Evolutionary conservation across 1,284 basidiomycete genomes (phyloP).

Genomic region (Austropuccinia psidii): DNA sequence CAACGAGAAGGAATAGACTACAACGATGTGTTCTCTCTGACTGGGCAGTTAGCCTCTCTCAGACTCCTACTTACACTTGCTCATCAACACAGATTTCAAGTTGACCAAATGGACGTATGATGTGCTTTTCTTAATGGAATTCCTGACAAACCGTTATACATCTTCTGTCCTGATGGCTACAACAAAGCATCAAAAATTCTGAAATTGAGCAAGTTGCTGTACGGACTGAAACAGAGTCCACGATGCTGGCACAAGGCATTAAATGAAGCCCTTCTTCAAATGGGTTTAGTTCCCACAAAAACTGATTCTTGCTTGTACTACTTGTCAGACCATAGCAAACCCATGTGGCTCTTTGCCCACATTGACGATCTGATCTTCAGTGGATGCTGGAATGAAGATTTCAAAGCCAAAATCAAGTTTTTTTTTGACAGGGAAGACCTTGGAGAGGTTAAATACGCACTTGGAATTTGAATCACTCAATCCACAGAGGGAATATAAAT

Average conservation of each 20-base stretch:
- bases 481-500: not conserved
- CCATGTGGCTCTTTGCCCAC: not conserved
- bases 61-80: not conserved
- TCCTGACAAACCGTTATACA: not conserved
- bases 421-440: constrained; percentile 21
- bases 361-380: constrained; percentile 8
- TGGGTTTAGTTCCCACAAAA: not conserved
- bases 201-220: not conserved
- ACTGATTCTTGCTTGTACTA: constrained; percentile 2
- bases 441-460: not conserved
- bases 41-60: not conserved
- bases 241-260: constrained; percentile 19
- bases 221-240: constrained; percentile 11
- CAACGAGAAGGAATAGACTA: not conserved
- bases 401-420: not conserved
- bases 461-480: constrained; percentile 1
- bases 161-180: not conserved
- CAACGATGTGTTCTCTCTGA: not conserved
- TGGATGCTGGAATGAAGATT: not conserved
- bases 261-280: not conserved
- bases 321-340: not conserved
- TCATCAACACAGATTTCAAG: not conserved
- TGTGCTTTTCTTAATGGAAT: not conserved
- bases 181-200: not conserved
- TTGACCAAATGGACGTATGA: not conserved